Evolutionary conservation across 2,329 filamentous ascomycete genomes (phyloP).

Genomic region (Fusarium pseudonygamai): DNA sequence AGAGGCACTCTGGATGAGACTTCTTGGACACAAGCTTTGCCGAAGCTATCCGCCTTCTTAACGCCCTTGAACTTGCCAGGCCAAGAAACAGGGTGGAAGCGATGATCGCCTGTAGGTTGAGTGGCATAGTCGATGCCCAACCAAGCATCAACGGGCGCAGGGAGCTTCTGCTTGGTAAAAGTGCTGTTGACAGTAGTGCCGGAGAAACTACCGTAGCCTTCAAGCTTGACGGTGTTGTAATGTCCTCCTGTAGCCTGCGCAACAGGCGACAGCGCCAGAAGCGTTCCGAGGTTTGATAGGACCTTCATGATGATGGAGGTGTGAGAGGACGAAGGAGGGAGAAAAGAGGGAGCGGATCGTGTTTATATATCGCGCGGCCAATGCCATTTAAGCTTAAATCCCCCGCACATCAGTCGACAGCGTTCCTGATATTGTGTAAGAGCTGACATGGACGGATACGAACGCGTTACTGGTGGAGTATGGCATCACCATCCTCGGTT

Average conservation of each 20-base stretch:
- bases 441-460: background rate
- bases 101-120: slow-evolving; percentile 51
- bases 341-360: too few species aligned
- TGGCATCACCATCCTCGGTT: slow-evolving; percentile 4
- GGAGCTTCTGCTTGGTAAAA: slow-evolving; percentile 11
- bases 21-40: slow-evolving; percentile 56
- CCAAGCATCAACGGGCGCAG: slow-evolving; percentile 55
- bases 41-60: slow-evolving; percentile 50
- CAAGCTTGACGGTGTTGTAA: slow-evolving; percentile 22
- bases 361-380: background rate
- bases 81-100: slow-evolving; percentile 54
- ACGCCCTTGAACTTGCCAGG: slow-evolving; percentile 53
- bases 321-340: fast-evolving
- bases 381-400: background rate
- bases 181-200: slow-evolving; percentile 33
- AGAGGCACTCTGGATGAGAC: slow-evolving; percentile 9
- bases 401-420: background rate
- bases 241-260: slow-evolving; percentile 2
- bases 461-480: slow-evolving; percentile 1
- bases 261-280: slow-evolving; percentile 21
- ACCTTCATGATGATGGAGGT: slow-evolving; percentile 23
- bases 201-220: slow-evolving; percentile 34
- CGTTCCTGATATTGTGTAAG: background rate
- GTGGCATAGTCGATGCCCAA: slow-evolving; percentile 57
- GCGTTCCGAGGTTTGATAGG: slow-evolving; percentile 12